Base-by-base conservation (phyloP, 371 early-diverging fungal genomes). In the Circinella umbellata region DNA sequence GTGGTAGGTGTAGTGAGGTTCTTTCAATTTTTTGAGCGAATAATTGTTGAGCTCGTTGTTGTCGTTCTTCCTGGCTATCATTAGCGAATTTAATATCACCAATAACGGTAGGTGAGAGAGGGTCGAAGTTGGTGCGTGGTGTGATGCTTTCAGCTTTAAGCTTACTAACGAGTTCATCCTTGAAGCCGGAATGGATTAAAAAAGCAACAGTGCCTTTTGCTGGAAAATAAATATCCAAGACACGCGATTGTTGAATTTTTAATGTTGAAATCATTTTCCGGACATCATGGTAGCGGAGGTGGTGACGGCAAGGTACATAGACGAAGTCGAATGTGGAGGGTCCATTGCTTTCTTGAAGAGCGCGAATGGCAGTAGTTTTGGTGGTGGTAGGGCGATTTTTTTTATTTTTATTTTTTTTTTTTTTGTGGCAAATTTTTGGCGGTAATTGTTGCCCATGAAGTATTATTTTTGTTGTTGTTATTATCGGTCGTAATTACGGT, bases 161-260 rank as follows among this genome's bases (percentile, higher is more conserved):
- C 4, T 13, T 3, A 3, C 10, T 1, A 0, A 37, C 36, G 0
- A 66, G 11, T 36, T 66, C 66, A 8, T 4, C 1, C 3, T 54
- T 17, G 13, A 36, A 66, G 13, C 13, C 53, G 13, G 7, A 3
- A 42, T 66, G 57, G n/a, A 66, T 36, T 3, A 66, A 54, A 0
- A 66, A 11, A 15, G 55, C 55, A 15, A 54, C 15, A 4, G 47
- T 35, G 47, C 65, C 54, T 35, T 15, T 1, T 15, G 54, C 53
- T 57, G 57, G 57, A n/a, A 57, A 57, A n/a, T 57, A 34, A 20
- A 57, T 34, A 4, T 57, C 57, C n/a, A 57, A 10, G 15, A 57
- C 34, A 34, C 57, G 57, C 10, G 20, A n/a, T 57, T 57, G 57
- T 10, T n/a, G 57, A n/a, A 57, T 34, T 10, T 34, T 34, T n/a